Conservation (phyloP, 352 stramenopile genomes). For the Phytophthora niederhauseri region DNA sequence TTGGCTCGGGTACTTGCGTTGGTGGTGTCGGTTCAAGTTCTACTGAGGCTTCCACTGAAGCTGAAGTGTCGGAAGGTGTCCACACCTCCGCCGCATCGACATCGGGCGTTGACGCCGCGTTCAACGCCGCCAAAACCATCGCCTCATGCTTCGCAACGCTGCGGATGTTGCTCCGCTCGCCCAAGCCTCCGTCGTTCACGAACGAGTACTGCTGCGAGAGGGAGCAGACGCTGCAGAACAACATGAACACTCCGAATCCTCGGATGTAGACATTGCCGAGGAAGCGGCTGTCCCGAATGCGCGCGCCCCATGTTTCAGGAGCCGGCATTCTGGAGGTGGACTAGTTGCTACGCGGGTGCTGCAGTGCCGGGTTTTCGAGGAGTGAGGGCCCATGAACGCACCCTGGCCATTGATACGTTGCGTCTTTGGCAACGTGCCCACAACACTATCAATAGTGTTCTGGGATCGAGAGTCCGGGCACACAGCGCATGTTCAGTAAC, state of each 20-base stretch:
- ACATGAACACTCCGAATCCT: conserved; percentile 30
- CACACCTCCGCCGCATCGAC: conserved; percentile 5
- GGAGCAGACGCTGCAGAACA: conserved; percentile 35
- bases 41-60: conserved; percentile 5
- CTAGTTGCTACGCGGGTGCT: conserved; percentile 30
- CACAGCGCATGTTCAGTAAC: neutral
- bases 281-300: conserved; percentile 42
- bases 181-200: conserved; percentile 14
- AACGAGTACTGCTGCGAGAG: conserved; percentile 35
- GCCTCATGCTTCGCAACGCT: conserved; percentile 5
- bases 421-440: neutral
- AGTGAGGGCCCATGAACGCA: conserved; percentile 11
- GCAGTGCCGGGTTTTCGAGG: conserved; percentile 16
- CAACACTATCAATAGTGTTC: conserved; percentile 27
- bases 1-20: neutral
- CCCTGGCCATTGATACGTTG: neutral
- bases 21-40: conserved; percentile 2
- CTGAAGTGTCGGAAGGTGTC: conserved; percentile 16
- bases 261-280: conserved; percentile 48
- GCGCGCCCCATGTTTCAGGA: conserved; percentile 13
- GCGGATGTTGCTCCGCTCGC: conserved; percentile 17
- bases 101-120: conserved; percentile 12
- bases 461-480: conserved; percentile 13
- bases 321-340: conserved; percentile 26
- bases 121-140: conserved; percentile 17